These are phyloP conservation scores for Asterophora lycoperdoides DNA, from an alignment of 768 basidiomycete genomes.

Conservation along the genomic window DNA sequence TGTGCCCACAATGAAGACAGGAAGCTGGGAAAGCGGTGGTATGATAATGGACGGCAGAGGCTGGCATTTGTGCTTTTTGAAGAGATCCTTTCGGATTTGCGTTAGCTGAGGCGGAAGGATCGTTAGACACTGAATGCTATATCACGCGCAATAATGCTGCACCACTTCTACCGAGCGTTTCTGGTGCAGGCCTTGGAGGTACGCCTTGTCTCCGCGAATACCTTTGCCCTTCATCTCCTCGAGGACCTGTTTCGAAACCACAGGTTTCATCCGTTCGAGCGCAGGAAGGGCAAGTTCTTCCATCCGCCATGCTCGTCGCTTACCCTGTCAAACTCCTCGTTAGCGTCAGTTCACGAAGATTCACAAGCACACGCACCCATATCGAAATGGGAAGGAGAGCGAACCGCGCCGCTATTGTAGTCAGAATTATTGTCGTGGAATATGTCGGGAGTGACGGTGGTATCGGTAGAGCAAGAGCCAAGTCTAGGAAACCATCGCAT, in stretches of 20 bases:
- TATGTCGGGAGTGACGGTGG: slow-evolving; percentile 68
- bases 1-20: slow-evolving; percentile 67
- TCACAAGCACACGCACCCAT: slow-evolving; percentile 52
- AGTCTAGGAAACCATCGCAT: slow-evolving; percentile 68
- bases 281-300: slow-evolving; percentile 61
- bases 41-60: slow-evolving; percentile 54
- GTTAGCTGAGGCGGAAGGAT: slow-evolving; percentile 38
- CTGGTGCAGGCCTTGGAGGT: slow-evolving; percentile 43
- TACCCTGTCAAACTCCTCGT: slow-evolving; percentile 41
- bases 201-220: slow-evolving; percentile 52
- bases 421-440: slow-evolving; percentile 69
- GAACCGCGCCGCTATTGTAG: slow-evolving; percentile 58
- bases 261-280: slow-evolving; percentile 45
- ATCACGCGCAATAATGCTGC: slow-evolving; percentile 14
- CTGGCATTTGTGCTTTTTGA: slow-evolving; percentile 51
- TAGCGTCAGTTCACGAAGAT: neutral
- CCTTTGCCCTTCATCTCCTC: slow-evolving; percentile 52
- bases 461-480: slow-evolving; percentile 69
- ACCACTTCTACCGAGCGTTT: slow-evolving; percentile 49
- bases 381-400: slow-evolving; percentile 65
- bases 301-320: slow-evolving; percentile 52
- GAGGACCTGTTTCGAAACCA: slow-evolving; percentile 37
- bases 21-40: slow-evolving; percentile 65
- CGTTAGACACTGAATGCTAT: neutral
- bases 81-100: slow-evolving; percentile 54